Evolutionary conservation across 2,329 filamentous ascomycete genomes (phyloP).

Genomic region (Fonsecaea monophora): DNA sequence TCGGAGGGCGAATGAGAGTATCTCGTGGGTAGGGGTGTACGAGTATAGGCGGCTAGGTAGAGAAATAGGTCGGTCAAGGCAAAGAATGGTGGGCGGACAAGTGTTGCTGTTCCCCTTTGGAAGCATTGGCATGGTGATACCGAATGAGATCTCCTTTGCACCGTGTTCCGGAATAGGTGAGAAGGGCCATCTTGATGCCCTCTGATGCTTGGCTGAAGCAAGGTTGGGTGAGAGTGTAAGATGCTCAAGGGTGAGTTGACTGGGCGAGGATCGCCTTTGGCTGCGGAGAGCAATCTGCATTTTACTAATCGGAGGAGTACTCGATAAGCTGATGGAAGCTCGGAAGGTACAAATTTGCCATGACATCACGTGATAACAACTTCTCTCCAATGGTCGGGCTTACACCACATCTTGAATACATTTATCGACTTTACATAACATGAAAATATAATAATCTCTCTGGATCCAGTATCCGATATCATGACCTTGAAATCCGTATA

Average conservation of each 20-base stretch:
- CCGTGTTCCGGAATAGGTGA: not conserved
- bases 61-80: not conserved
- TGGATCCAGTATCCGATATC: not conserved
- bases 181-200: not conserved
- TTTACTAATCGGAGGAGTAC: too few relatives aligned
- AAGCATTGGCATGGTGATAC: not conserved
- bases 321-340: not conserved
- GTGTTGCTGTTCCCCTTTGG: not conserved
- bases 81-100: not conserved
- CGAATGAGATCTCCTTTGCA: not conserved
- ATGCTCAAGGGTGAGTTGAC: not conserved
- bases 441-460: not conserved
- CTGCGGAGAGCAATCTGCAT: not conserved
- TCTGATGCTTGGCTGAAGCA: not conserved
- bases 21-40: too few relatives aligned
- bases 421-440: not conserved
- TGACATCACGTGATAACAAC: not conserved
- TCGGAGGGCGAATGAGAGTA: not conserved
- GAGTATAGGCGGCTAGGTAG: not conserved
- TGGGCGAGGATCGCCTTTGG: not conserved
- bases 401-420: not conserved
- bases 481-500: not conserved
- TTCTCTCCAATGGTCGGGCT: not conserved
- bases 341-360: not conserved
- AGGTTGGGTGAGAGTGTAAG: not conserved